These are phyloP conservation scores for Alloascoidea hylecoeti DNA, from an alignment of 805 yeast species.

Conservation along the genomic window DNA sequence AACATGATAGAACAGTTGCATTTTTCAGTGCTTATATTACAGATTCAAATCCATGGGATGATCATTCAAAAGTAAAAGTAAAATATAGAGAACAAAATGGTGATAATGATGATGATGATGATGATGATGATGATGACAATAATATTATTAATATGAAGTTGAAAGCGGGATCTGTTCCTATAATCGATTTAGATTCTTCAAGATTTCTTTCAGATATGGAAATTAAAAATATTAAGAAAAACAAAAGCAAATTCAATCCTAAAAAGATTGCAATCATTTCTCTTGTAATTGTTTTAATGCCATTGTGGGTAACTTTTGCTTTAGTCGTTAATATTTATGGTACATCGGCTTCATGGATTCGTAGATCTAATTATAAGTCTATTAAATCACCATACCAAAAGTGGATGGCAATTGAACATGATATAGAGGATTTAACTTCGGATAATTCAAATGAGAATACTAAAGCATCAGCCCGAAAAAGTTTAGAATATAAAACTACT, in stretches of 20 bases:
- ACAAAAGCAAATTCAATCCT: not conserved
- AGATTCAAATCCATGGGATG: constrained; percentile 58
- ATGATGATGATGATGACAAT: constrained; percentile 25
- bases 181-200: constrained; percentile 5
- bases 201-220: not conserved
- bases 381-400: not conserved
- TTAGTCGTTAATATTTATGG: not conserved
- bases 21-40: constrained; percentile 76
- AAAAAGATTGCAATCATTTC: not conserved
- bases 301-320: not conserved
- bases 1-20: constrained; percentile 78
- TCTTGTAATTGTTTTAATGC: not conserved
- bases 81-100: not conserved
- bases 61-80: constrained; percentile 28
- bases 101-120: constrained; percentile 24
- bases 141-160: constrained; percentile 15
- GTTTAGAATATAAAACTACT: not conserved
- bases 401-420: not conserved
- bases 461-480: not conserved
- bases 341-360: not conserved
- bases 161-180: constrained; percentile 4
- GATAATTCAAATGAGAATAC: not conserved
- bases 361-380: not conserved
- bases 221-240: constrained; percentile 1
- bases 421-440: not conserved